Base-by-base conservation (phyloP, 2,329 filamentous ascomycete genomes). In the Paraphoma chrysanthemicola region DNA sequence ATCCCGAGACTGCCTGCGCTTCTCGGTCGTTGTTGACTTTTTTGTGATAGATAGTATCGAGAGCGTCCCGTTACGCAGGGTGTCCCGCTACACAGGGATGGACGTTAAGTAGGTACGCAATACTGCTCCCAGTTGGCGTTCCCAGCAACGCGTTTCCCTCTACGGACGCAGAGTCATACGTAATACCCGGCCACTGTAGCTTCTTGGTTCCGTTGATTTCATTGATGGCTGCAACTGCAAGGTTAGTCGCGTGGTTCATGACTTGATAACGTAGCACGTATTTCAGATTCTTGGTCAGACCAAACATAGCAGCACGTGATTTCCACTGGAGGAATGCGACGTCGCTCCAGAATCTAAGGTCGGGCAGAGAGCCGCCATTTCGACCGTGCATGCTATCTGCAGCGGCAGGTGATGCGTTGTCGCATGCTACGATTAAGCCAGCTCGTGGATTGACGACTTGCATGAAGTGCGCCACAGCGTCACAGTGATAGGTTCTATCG, bases 41-140 rank as follows among this genome's bases (percentile, higher is more conserved):
- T n/a, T n/a, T n/a, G n/a, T n/a, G n/a, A n/a, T n/a, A n/a, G n/a
- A n/a, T n/a, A n/a, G n/a, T n/a, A n/a, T n/a, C n/a, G n/a, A n/a
- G n/a, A n/a, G n/a, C n/a, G n/a, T n/a, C n/a, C n/a, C n/a, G n/a
- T n/a, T n/a, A n/a, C n/a, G n/a, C n/a, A n/a, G n/a, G n/a, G n/a
- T n/a, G n/a, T n/a, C n/a, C n/a, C n/a, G n/a, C n/a, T n/a, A n/a
- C n/a, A n/a, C n/a, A n/a, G n/a, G n/a, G n/a, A n/a, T n/a, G n/a
- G n/a, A n/a, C n/a, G n/a, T n/a, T n/a, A 16, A 62, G 48, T 42
- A 63, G n/a, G 23, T 48, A 63, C 11, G 48, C 60, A 29, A 51
- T 33, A 6, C 60, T 50, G 17, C 16, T 44, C n/a, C 60, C 60
- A 52, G 58, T 55, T 23, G 60, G 57, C 36, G 57, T 57, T 1